Percentiles rank a stretch among this genome's conserved stretches.
These are phyloP conservation scores for Lactifluus pinguis DNA, from an alignment of 768 basidiomycete species.

Conservation along the genomic window DNA sequence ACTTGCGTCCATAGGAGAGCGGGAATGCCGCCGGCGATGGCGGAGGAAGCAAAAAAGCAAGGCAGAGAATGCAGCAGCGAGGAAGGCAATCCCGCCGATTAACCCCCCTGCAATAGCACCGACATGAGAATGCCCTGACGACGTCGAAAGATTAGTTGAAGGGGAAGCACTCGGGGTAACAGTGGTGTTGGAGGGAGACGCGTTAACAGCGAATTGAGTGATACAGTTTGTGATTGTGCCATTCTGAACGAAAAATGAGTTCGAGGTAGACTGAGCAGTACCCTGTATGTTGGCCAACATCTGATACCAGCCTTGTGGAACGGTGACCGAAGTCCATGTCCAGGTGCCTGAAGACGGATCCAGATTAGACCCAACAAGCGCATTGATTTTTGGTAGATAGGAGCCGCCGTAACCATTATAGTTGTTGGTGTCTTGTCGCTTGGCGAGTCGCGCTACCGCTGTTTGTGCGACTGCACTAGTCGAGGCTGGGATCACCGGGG, in stretches of 20 bases:
- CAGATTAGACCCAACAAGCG: constrained; percentile 25
- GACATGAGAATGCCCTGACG: constrained; percentile 23
- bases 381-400: constrained; percentile 17
- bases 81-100: constrained; percentile 37
- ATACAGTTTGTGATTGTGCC: constrained; percentile 33
- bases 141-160: background rate
- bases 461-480: background rate
- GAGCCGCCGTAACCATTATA: constrained; percentile 3
- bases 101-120: constrained; percentile 46
- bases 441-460: background rate
- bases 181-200: constrained; percentile 19
- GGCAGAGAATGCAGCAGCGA: constrained; percentile 29
- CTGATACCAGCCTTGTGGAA: constrained; percentile 42
- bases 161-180: constrained; percentile 8
- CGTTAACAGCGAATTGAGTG: constrained; percentile 8
- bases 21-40: background rate
- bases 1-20: background rate
- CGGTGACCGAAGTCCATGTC: constrained; percentile 39
- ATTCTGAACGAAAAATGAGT: constrained; percentile 29
- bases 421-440: background rate
- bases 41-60: constrained; percentile 9
- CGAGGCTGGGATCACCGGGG: constrained; percentile 3
- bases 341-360: constrained; percentile 25
- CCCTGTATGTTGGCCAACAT: constrained; percentile 22
- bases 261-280: constrained; percentile 20